Conservation (phyloP, 1,139 yeast genomes). For the Candida labiduridarum region DNA sequence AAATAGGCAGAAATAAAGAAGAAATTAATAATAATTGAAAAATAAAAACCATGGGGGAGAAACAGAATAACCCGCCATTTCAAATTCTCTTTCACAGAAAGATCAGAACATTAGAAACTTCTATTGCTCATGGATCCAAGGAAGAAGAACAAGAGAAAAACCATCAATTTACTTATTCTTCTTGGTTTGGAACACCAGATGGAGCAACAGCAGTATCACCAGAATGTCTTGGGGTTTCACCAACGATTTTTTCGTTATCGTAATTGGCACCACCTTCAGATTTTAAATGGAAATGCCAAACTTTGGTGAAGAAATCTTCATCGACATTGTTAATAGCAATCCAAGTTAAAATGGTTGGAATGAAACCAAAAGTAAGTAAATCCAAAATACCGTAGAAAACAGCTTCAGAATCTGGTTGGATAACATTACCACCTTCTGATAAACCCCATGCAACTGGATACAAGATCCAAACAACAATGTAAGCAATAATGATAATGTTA, state of each 20-base stretch:
- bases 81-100: too few relatives aligned
- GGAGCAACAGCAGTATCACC: slow-evolving; percentile 38
- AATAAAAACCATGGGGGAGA: not conserved
- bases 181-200: slow-evolving; percentile 16
- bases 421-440: slow-evolving; percentile 67
- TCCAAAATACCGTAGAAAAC: slow-evolving; percentile 68
- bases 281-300: slow-evolving; percentile 21
- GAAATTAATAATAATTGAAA: not conserved
- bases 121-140: too few relatives aligned
- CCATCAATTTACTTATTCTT: not conserved
- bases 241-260: slow-evolving; percentile 24
- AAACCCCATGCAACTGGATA: slow-evolving; percentile 66
- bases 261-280: slow-evolving; percentile 6
- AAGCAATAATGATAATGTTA: slow-evolving; percentile 32
- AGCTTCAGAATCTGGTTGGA: slow-evolving; percentile 68
- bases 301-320: slow-evolving; percentile 31
- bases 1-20: not conserved
- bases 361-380: slow-evolving; percentile 42
- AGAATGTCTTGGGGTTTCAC: slow-evolving; percentile 35
- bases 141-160: not conserved
- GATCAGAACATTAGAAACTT: too few relatives aligned
- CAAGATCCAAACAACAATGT: slow-evolving; percentile 44
- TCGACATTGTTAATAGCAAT: slow-evolving; percentile 30
- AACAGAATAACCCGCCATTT: too few relatives aligned
- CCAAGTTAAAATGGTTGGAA: slow-evolving; percentile 44